Conservation (phyloP, 805 yeast species). For the Candida boleticola region DNA sequence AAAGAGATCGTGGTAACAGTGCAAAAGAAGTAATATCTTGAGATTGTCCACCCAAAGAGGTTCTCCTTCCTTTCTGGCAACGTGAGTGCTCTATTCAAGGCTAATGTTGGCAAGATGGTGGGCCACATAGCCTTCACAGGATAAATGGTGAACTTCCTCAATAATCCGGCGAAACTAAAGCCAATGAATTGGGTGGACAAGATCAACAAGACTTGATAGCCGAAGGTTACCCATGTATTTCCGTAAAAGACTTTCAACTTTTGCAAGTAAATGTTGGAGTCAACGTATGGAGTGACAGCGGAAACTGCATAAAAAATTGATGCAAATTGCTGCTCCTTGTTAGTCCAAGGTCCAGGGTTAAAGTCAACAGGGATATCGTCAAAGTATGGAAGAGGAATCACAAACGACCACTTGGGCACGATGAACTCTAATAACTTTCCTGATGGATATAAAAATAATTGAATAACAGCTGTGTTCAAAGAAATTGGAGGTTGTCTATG, state of each 20-base stretch:
- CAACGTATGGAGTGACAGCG: conserved; percentile 26
- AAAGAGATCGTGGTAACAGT: conserved; percentile 17
- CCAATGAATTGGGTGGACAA: conserved; percentile 28
- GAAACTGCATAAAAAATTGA: conserved; percentile 33
- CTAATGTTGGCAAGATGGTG: conserved; percentile 26
- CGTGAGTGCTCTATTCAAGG: conserved; percentile 25
- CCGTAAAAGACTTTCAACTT: conserved; percentile 21
- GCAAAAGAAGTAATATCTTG: conserved; percentile 21
- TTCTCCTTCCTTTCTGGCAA: conserved; percentile 23
- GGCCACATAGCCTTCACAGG: conserved; percentile 57
- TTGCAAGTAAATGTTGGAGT: conserved; percentile 27
- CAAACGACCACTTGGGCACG: conserved; percentile 34
- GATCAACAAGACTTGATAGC: conserved; percentile 22
- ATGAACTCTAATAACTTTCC: conserved; percentile 33
- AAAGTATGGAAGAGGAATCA: conserved; percentile 14
- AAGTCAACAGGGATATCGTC: conserved; percentile 26
- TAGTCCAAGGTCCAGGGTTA: conserved; percentile 65
- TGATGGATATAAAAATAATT: conserved; percentile 44
- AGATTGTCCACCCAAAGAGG: conserved; percentile 31
- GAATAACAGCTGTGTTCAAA: conserved; percentile 39
- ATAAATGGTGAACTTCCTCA: conserved; percentile 41
- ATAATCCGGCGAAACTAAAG: conserved; percentile 28
- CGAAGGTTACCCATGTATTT: conserved; percentile 27
- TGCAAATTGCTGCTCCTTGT: conserved; percentile 65
- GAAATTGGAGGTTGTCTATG: conserved; percentile 51